A percentile compares a stretch with the other conserved stretches of the same genome.
Conservation (phyloP, 352 stramenopile genomes). For the Globisporangium nodosum region DNA sequence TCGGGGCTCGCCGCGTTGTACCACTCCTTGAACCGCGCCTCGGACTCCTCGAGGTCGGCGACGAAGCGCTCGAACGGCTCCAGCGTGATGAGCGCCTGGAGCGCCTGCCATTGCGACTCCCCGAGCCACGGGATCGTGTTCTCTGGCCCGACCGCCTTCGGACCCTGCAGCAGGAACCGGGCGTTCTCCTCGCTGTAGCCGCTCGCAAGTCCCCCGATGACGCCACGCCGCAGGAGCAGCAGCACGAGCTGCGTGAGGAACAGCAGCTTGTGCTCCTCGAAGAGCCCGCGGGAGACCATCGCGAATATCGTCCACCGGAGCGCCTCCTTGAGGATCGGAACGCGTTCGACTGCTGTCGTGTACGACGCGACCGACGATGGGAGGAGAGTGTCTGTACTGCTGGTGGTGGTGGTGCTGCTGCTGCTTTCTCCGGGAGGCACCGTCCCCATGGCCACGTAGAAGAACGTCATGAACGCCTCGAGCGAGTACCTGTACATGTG, state of each 20-base stretch:
- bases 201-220: constrained; percentile 40
- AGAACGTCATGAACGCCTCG: constrained; percentile 87
- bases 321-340: constrained; percentile 58
- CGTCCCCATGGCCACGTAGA: constrained; percentile 75
- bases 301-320: constrained; percentile 86
- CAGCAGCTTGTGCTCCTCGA: constrained; percentile 90
- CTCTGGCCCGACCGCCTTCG: constrained; percentile 52
- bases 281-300: constrained; percentile 88
- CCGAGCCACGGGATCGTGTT: constrained; percentile 84
- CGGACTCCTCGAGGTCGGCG: constrained; percentile 84
- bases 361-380: constrained; percentile 22
- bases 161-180: constrained; percentile 74
- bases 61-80: constrained; percentile 85
- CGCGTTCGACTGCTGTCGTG: constrained; percentile 42
- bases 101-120: constrained; percentile 79
- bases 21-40: constrained; percentile 90
- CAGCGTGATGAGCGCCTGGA: constrained; percentile 71
- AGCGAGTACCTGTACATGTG: constrained; percentile 95
- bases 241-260: constrained; percentile 89
- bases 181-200: constrained; percentile 76
- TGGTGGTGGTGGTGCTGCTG: background rate
- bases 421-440: constrained; percentile 17
- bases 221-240: constrained; percentile 61
- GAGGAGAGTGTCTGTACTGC: constrained; percentile 3
- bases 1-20: constrained; percentile 86